A percentile compares a stretch with the other conserved stretches of the same genome.
These are phyloP conservation scores for Solanum chacoense DNA, from an alignment of 305 asterid species.

Conservation along the genomic window DNA sequence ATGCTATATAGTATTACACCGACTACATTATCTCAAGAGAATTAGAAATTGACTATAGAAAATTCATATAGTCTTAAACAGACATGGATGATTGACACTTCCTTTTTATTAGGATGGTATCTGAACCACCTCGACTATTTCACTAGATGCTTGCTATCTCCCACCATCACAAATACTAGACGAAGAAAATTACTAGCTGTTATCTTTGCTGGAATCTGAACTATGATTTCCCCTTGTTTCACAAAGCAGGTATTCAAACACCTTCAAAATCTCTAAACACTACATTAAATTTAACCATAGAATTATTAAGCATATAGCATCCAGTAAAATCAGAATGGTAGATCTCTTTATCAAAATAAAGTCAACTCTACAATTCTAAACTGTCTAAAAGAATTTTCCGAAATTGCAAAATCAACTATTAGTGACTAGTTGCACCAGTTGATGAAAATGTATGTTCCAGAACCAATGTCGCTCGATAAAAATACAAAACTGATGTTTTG, in stretches of 20 bases:
- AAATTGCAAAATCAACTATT: neutral
- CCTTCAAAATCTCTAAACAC: neutral
- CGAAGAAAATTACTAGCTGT: neutral
- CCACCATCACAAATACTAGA: neutral
- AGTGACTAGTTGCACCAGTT: neutral
- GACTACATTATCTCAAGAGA: neutral
- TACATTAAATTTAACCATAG: neutral
- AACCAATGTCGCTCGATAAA: neutral
- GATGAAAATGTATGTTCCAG: neutral
- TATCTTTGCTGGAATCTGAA: neutral
- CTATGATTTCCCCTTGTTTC: neutral
- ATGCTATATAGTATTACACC: neutral
- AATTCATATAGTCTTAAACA: neutral
- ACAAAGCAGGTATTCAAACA: neutral
- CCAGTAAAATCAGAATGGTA: neutral
- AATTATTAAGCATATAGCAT: neutral
- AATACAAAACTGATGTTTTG: conserved; percentile 1
- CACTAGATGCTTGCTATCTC: neutral
- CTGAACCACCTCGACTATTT: neutral
- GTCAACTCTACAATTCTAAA: neutral
- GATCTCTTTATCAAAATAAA: neutral
- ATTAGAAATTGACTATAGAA: neutral
- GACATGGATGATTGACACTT: neutral
- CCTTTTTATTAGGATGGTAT: neutral
- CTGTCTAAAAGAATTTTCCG: neutral